Evolutionary conservation across 2,329 filamentous ascomycete genomes (phyloP), one percentile per base, ranked within the genome.

Genomic region (Periconia sp.): DNA sequence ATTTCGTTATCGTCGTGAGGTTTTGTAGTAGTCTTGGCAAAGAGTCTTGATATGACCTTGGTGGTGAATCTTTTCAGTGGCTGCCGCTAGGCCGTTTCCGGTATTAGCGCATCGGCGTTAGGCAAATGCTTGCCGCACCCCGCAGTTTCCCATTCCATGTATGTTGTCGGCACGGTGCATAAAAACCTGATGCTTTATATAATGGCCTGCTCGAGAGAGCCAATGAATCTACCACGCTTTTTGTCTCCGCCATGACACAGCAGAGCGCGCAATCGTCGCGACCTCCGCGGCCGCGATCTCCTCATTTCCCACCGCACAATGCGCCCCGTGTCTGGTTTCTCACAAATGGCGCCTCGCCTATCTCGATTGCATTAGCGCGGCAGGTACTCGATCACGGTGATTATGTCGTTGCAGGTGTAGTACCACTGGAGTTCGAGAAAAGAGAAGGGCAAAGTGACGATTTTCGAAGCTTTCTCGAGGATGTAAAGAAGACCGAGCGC

Each of bases 251-350:
- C n/a, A 57, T 55, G 56, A 54, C 53, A 21, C 50, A 52, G 24
- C 55, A 56, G 36, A 19, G 19, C 21, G 18, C 28, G 44, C 47
- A 45, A 15, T 55, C 63, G 15, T 57, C 61, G 4, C 63, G 65
- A 46, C 63, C 65, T 21, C 51, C 60, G 26, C 64, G 68, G 22
- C 65, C 68, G 15, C 62, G 57, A 23, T 70, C 68, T 7, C 74
- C 75, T 30, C 80, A 80, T 47, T 85, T 84, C 55, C 83, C 83
- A 29, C 73, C 77, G 21, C 81, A 84, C 68, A 78, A 79, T 63
- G 78, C 78, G 36, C 91, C 92, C 36, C 86, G 92, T 62, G 89
- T 92, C 61, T 97, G 94, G 94, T 85, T 99, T 65, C 77, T 99
- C 54, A 96, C 92, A 9, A 87, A 89, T 46, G 89, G 89, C 23